Percentiles rank a stretch among this genome's conserved stretches.
Conservation (phyloP, 208 protist genomes). For the Perkinsela sp. region DNA sequence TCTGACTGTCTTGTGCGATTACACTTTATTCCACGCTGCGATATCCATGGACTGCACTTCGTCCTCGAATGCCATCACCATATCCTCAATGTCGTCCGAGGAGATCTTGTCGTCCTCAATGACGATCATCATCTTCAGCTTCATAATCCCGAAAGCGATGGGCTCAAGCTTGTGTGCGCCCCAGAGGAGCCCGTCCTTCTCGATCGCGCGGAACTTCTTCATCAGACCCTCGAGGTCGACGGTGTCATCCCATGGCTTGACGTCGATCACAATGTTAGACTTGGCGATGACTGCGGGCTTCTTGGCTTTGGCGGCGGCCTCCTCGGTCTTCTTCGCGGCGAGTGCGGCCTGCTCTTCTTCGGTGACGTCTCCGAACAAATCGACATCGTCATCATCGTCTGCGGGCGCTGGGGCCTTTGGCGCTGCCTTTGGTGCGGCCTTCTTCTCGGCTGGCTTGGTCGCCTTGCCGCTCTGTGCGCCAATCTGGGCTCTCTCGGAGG, state of each 20-base stretch:
- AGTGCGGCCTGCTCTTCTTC: conserved; percentile 50
- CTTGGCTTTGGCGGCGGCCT: conserved; percentile 35
- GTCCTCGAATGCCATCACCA: conserved; percentile 68
- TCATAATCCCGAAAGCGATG: conserved; percentile 78
- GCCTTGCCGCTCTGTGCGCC: not conserved
- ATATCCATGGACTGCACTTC: conserved; percentile 79
- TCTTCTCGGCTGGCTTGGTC: conserved; percentile 6
- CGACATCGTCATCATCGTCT: conserved; percentile 49
- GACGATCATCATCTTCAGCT: conserved; percentile 69
- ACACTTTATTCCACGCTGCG: conserved; percentile 81
- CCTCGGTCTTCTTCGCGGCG: conserved; percentile 51
- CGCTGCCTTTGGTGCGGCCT: not conserved
- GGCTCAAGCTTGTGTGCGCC: conserved; percentile 55
- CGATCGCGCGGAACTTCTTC: conserved; percentile 33
- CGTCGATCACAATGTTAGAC: conserved; percentile 61
- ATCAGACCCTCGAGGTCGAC: conserved; percentile 55
- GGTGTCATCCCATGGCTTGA: conserved; percentile 74
- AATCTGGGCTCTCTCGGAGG: conserved; percentile 37
- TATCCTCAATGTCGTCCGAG: conserved; percentile 67
- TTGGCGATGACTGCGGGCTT: conserved; percentile 52
- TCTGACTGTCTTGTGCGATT: too few relatives aligned
- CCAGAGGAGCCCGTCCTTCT: conserved; percentile 66
- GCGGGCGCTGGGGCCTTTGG: conserved; percentile 3
- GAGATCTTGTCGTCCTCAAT: conserved; percentile 80
- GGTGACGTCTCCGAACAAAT: conserved; percentile 54